phyloP scores from a whole-genome alignment of 441 rosid species.

The Hura crepitans region DNA sequence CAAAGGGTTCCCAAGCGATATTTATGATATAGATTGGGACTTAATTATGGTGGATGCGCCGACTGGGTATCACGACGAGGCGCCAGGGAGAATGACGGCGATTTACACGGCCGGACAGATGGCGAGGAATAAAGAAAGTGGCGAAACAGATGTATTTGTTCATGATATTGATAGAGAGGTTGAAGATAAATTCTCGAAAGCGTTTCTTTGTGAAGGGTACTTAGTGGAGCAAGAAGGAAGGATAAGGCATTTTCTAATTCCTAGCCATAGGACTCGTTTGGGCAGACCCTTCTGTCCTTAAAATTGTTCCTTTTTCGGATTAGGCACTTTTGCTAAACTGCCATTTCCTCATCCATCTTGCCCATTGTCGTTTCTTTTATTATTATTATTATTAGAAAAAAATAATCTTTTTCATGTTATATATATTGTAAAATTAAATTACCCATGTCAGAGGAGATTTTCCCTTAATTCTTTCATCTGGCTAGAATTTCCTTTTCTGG shows the following conservation, averaged over 20 bases:
- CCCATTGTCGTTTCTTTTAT: too few relatives aligned
- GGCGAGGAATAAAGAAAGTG: conserved; percentile 61
- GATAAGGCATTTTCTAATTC: conserved; percentile 68
- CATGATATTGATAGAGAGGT: conserved; percentile 76
- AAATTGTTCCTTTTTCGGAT: too few relatives aligned
- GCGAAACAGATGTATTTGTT: conserved; percentile 78
- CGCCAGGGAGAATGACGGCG: conserved; percentile 89
- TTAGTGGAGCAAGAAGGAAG: conserved; percentile 73
- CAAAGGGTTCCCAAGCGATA: conserved; percentile 60
- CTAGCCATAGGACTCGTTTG: conserved; percentile 47
- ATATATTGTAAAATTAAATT: too few relatives aligned
- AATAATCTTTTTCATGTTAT: too few relatives aligned
- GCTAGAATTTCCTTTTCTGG: too few relatives aligned
- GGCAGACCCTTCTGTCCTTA: conserved; percentile 63
- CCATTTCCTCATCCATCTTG: too few relatives aligned
- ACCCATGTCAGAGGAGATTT: too few relatives aligned
- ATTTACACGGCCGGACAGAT: conserved; percentile 85
- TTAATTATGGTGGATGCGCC: conserved; percentile 93
- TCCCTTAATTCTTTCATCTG: too few relatives aligned
- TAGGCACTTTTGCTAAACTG: too few relatives aligned
- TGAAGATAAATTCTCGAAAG: conserved; percentile 68
- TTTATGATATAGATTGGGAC: conserved; percentile 71
- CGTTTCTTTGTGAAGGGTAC: conserved; percentile 74
- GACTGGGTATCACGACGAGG: conserved; percentile 75
- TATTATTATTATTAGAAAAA: too few relatives aligned